A percentile compares a stretch with the other conserved stretches of the same genome.
phyloP scores from a whole-genome alignment of 2,329 filamentous ascomycete genomes.

The Byssothecium circinans region DNA sequence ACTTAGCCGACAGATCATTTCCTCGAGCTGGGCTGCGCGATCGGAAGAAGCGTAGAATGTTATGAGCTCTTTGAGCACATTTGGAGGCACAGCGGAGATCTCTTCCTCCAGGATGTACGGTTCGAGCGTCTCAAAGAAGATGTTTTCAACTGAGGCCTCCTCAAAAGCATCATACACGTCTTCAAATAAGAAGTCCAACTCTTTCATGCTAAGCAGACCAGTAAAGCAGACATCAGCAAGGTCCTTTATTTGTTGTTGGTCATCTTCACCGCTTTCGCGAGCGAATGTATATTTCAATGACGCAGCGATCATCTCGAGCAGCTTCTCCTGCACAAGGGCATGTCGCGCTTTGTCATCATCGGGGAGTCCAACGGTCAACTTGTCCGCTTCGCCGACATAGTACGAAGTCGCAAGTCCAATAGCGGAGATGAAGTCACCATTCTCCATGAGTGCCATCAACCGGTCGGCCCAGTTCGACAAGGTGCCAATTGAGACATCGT shows the following conservation, averaged over 20 bases:
- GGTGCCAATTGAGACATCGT: conserved; percentile 86
- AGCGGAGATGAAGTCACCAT: conserved; percentile 91
- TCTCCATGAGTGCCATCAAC: conserved; percentile 89
- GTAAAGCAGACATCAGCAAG: conserved; percentile 81
- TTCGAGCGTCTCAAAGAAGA: conserved; percentile 88
- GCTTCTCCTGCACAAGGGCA: conserved; percentile 80
- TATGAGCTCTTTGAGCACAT: conserved; percentile 83
- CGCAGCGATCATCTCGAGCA: conserved; percentile 90
- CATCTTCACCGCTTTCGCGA: conserved; percentile 57
- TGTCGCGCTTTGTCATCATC: conserved; percentile 78
- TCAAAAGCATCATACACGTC: conserved; percentile 90
- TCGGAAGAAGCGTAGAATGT: conserved; percentile 76
- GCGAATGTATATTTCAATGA: conserved; percentile 88
- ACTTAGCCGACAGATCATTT: conserved; percentile 91
- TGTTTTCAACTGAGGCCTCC: conserved; percentile 68
- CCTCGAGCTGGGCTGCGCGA: conserved; percentile 78
- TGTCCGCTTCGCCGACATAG: conserved; percentile 88
- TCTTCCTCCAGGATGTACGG: conserved; percentile 80
- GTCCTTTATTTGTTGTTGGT: conserved; percentile 67
- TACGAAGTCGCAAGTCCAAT: conserved; percentile 90
- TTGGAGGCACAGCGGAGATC: conserved; percentile 75
- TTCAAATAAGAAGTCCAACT: conserved; percentile 85
- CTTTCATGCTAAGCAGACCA: conserved; percentile 75
- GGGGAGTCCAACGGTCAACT: conserved; percentile 88
- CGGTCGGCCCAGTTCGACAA: conserved; percentile 97